Base-by-base conservation (phyloP, 805 yeast genomes). In the Pachysolen tannophilus region DNA sequence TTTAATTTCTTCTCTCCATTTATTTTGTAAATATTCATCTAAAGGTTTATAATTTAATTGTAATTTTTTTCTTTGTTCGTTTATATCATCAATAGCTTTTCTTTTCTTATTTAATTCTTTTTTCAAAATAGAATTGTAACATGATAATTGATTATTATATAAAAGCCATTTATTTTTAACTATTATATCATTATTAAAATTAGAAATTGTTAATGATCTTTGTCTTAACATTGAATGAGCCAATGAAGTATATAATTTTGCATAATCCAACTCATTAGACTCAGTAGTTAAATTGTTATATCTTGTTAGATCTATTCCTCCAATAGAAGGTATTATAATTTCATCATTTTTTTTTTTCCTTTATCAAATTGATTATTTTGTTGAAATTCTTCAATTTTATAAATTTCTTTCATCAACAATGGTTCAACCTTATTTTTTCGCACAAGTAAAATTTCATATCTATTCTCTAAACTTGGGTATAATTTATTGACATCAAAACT, bases 1-100 rank as follows among this genome's bases (percentile, higher is more conserved):
- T 32, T 60, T 57, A 19, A 76, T 50, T 18, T 67, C 69, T 6
- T 69, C 71, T 29, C 54, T 57, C 81, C 82, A 75, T 44, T 71
- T 56, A 8, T 61, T 56, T n/a, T 56, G 50, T 35, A 73, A 53
- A 38, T 67, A 68, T 21, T 62, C 64, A 36, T 66, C 49, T 18
- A 63, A 59, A 0, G 75, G 72, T 42, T 59, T 56, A 34, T 58
- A 65, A 13, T 66, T 61, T 4, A 45, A 20, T 50, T 76, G 78
- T 32, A 63, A 47, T 21, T 49, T 50, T 42, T 67, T 61, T 17
- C 85, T 52, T 17, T 54, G 55, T 9, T 34, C 41, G 30, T 67
- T 62, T 11, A 73, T 37, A 5, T 65, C 71, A 5, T 68, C 69
- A 7, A 72, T 54, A 30, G 52, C 56, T 33, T 51, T 53, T 29